Base-by-base conservation (phyloP, 306 rosid species). In the Dalbergia oliveri region DNA sequence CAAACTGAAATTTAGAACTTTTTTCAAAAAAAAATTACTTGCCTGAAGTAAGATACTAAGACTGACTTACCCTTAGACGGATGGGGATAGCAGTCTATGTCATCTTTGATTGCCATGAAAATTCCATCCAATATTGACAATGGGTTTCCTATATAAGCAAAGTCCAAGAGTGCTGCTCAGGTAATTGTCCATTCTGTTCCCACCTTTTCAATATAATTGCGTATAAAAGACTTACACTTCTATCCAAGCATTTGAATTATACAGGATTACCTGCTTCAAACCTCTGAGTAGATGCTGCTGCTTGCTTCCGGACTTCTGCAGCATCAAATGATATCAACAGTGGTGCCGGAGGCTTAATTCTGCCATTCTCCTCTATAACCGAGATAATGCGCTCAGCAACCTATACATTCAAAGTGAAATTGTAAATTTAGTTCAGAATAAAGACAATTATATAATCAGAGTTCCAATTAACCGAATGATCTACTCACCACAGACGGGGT, bases 101-200 rank as follows among this genome's bases (percentile, higher is more conserved):
- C 99, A 89, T 94, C 99, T 88, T 94, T 94, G 88, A 93, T 90
- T 72, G 99, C 97, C 66, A 94, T 79, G 79, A 94, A 94, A 85
- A 91, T 93, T 67, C 99, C 99, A 73, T 94, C 99, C 88, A 94
- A 82, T 78, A 94, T 89, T n/a, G 97, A 91, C 83, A 92, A 62
- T 45, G 97, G 93, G 62, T 88, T 90, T 75, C 97, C 98, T 94
- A 54, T 79, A 85, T 45, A 67, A 64, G 21, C 79, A 67, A 84
- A 81, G 81, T 26, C 14, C 83, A 79, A 11, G 8, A 73, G 73
- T 41, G 66, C 56, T 43, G 41, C 50, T 73, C 43, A 43, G 39
- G 19, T 26, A 62, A 59, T 63, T 66, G 45, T 19, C 67, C 33
- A 53, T 34, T 50, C 59, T n/a, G 51, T 75, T 60, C 45, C 67